Conservation (phyloP, 2,329 filamentous ascomycete species). For the Penicillium sp. region DNA sequence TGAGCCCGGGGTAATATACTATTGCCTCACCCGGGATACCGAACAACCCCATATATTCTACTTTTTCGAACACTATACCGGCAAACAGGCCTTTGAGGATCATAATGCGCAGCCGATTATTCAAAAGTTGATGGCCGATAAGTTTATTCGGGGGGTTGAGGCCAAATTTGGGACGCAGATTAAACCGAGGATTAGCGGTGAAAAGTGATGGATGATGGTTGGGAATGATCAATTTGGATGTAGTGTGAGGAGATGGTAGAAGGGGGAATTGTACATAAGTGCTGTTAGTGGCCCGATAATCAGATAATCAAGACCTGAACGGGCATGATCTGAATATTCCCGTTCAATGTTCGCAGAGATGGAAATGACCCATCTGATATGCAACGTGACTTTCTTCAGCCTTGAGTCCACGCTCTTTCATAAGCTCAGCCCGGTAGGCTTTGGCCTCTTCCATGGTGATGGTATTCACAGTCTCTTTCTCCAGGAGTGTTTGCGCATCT, state of each 20-base stretch:
- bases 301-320: not conserved
- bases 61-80: conserved; percentile 16
- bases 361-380: conserved; percentile 14
- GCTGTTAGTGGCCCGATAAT: not conserved
- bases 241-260: not conserved
- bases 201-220: not conserved
- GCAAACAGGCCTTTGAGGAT: conserved; percentile 14
- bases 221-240: not conserved
- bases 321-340: not conserved
- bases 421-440: conserved; percentile 35
- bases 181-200: not conserved
- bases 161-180: conserved; percentile 16
- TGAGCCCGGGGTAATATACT: conserved; percentile 17
- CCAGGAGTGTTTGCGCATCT: not conserved
- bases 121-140: conserved; percentile 17
- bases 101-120: conserved; percentile 21
- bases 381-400: conserved; percentile 5
- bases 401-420: conserved; percentile 20
- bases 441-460: conserved; percentile 45
- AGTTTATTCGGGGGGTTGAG: conserved; percentile 14
- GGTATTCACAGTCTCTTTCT: not conserved
- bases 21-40: conserved; percentile 14
- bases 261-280: not conserved
- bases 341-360: conserved; percentile 21
- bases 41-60: conserved; percentile 13